Conservation (phyloP, 2,329 filamentous ascomycete genomes). For the Chaetomium strumarium region DNA sequence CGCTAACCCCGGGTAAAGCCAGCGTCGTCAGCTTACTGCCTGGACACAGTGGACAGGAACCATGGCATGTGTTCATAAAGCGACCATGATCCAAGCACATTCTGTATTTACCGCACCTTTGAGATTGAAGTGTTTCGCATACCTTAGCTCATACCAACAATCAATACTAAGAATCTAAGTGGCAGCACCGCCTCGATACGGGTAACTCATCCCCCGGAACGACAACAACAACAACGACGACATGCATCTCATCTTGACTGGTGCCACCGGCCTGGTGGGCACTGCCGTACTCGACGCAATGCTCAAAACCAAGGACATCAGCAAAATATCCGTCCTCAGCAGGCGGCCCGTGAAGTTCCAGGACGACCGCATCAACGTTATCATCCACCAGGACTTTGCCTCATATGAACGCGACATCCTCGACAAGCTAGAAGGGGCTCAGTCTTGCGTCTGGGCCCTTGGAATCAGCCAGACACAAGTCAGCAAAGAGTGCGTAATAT, state of each 20-base stretch:
- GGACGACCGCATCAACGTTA: constrained; percentile 57
- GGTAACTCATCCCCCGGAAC: neutral
- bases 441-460: constrained; percentile 68
- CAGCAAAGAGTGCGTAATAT: constrained; percentile 46
- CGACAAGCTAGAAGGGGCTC: constrained; percentile 54
- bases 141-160: no score
- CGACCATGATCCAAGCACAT: no score
- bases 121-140: no score
- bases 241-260: constrained; percentile 62
- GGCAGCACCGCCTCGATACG: neutral
- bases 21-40: neutral
- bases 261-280: constrained; percentile 63
- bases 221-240: constrained; percentile 3
- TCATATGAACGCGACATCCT: constrained; percentile 54
- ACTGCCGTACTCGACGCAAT: constrained; percentile 56
- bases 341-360: constrained; percentile 57
- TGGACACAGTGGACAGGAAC: neutral
- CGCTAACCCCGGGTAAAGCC: neutral
- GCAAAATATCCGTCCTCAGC: constrained; percentile 62
- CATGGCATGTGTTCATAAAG: neutral
- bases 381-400: constrained; percentile 62
- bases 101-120: no score
- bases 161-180: no score
- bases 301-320: constrained; percentile 50
- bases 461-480: constrained; percentile 59